These are phyloP conservation scores for Rusavskia elegans DNA, from an alignment of 495 filamentous ascomycete genomes.

Conservation along the genomic window DNA sequence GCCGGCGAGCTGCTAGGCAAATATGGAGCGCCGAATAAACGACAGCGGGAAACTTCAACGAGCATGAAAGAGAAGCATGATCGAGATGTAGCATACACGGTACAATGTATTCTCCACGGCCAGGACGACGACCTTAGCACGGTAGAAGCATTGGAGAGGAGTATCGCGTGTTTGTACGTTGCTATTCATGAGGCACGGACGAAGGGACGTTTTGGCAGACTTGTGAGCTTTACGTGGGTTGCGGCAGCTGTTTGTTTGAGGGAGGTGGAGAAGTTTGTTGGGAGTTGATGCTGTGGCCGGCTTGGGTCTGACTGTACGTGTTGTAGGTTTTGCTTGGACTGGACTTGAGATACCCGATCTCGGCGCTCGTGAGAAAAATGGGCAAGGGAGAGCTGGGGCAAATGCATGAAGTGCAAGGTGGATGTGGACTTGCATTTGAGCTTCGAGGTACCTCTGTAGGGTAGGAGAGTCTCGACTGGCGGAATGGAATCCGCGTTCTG, in stretches of 20 bases:
- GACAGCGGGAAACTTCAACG: constrained; percentile 45
- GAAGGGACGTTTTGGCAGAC: constrained; percentile 11
- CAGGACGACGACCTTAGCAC: constrained; percentile 16
- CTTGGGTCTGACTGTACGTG: neutral
- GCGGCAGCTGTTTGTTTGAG: constrained; percentile 26
- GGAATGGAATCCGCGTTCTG: no score
- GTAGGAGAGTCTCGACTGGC: no score
- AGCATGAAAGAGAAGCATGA: constrained; percentile 49
- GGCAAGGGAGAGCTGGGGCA: no score
- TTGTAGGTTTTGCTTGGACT: no score
- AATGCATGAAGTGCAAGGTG: no score
- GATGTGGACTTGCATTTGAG: no score
- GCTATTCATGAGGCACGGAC: constrained; percentile 15
- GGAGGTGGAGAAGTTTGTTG: constrained; percentile 23
- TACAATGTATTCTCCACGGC: constrained; percentile 27
- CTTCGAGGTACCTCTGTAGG: no score
- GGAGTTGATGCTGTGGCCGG: neutral
- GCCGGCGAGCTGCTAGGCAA: constrained; percentile 56
- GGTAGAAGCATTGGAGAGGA: constrained; percentile 26
- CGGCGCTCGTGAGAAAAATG: no score
- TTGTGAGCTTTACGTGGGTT: constrained; percentile 33
- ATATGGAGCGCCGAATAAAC: constrained; percentile 35
- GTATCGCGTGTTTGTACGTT: constrained; percentile 32
- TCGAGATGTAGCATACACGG: constrained; percentile 24
- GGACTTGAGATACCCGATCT: no score